Conservation (phyloP, 2,329 filamentous ascomycete genomes). For the Fusarium solani-melongenae region DNA sequence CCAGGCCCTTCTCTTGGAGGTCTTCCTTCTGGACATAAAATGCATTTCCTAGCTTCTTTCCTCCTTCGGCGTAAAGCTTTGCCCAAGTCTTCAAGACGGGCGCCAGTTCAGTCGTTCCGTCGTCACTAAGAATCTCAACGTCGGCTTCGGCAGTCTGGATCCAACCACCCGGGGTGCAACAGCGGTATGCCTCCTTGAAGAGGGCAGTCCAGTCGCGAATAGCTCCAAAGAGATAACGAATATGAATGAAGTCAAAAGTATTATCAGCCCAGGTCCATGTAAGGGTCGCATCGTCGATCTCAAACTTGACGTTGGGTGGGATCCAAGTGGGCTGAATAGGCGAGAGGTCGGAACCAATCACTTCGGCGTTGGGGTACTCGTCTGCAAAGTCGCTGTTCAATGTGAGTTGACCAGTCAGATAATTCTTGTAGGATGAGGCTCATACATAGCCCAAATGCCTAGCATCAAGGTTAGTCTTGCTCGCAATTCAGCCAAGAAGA, state of each 20-base stretch:
- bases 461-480: not conserved
- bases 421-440: not conserved
- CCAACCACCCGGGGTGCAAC: conserved; percentile 31
- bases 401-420: not conserved
- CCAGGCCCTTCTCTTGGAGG: conserved; percentile 22
- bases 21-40: conserved; percentile 31
- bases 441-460: conserved; percentile 42
- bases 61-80: conserved; percentile 30
- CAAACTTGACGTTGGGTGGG: conserved; percentile 36
- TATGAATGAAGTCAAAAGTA: conserved; percentile 36
- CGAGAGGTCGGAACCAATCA: conserved; percentile 36
- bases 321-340: conserved; percentile 38
- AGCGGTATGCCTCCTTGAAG: conserved; percentile 31
- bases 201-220: conserved; percentile 27
- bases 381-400: conserved; percentile 32
- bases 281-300: conserved; percentile 35
- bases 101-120: conserved; percentile 28
- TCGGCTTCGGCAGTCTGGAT: conserved; percentile 35
- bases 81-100: conserved; percentile 24
- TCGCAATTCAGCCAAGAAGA: not conserved
- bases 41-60: conserved; percentile 13
- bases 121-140: conserved; percentile 34
- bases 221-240: conserved; percentile 38
- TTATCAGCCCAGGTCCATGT: conserved; percentile 33
- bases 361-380: conserved; percentile 30